A percentile compares a stretch with the other conserved stretches of the same genome.
Conservation (phyloP, 1,139 yeast species). For the Debaryomyces coudertii region DNA sequence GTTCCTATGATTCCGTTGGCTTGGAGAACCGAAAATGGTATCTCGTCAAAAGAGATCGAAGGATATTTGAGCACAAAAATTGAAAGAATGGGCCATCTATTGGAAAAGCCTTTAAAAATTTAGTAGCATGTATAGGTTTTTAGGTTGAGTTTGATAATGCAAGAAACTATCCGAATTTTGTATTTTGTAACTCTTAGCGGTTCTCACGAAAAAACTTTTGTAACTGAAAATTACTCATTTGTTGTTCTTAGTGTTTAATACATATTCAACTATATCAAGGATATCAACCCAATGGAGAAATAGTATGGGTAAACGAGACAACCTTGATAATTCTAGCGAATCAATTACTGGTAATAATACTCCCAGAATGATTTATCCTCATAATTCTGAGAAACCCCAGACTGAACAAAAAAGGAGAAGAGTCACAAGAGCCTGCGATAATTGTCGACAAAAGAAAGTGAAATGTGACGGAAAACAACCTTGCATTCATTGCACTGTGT, state of each 20-base stretch:
- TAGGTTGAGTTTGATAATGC: not conserved
- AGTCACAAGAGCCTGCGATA: conserved; percentile 84
- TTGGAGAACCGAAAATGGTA: conserved; percentile 73
- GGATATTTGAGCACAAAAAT: conserved; percentile 92
- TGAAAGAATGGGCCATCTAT: conserved; percentile 94
- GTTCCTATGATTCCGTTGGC: conserved; percentile 97
- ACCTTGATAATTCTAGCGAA: not conserved
- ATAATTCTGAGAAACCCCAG: conserved; percentile 7
- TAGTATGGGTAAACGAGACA: conserved; percentile 5
- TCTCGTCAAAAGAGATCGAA: conserved; percentile 82
- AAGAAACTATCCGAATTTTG: not conserved
- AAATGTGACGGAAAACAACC: conserved; percentile 89
- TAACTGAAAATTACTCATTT: not conserved
- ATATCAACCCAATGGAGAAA: not conserved
- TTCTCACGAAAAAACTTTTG: not conserved
- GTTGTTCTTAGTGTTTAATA: not conserved
- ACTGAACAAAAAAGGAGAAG: conserved; percentile 62
- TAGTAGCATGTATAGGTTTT: conserved; percentile 12
- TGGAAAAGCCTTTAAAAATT: conserved; percentile 58
- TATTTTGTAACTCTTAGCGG: not conserved
- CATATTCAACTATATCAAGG: not conserved
- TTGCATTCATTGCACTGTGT: conserved; percentile 88
- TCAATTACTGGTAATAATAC: not conserved
- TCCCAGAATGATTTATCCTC: conserved; percentile 9
- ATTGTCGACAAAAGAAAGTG: conserved; percentile 77